Base-by-base conservation (phyloP, 2,329 filamentous ascomycete genomes). In the Ophiostoma sp. region DNA sequence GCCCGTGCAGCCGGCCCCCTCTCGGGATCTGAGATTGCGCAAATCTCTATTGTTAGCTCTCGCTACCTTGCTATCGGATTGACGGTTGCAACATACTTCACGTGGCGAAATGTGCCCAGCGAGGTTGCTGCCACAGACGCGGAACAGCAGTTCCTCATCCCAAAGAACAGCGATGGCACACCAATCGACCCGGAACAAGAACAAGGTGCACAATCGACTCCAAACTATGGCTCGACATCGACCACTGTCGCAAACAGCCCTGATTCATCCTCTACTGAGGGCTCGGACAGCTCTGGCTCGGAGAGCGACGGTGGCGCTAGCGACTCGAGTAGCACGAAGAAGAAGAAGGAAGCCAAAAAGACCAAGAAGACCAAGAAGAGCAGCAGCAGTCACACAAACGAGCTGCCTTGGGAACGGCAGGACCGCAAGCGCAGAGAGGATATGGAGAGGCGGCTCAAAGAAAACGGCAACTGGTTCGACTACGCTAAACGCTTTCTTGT, bases 391-490 rank as follows among this genome's bases (percentile, higher is more conserved):
- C 79, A 80, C 68, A 78, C 76, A 20, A 78, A 81, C 0, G 86
- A 90, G 74, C 86, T 79, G 75, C 84, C 77, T 62, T 89, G 81
- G 83, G 84, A 83, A 76, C 84, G 79, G 71, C 82, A 78, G 67
- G 81, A 85, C 75, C 82, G 85, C 57, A 82, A 82, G 76, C 85
- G 79, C 67, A 85, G 81, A 76, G 88, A 84, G 78, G 85, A 79
- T 73, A 89, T 86, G 81, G 82, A 87, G 72, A 89, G 92, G 78
- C 86, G 89, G 2, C 83, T 93, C n/a, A 84, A 89, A 76, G 86
- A 90, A 73, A 86, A 90, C 71, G 91, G 91, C 1, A 92, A 88
- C 73, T 94, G 90, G 90, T 84, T 91, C 74, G 86, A 87, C 62
- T 95, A 95, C 76, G 82, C 89, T 36, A 92, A 90, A 76, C 87